These are phyloP conservation scores for Plenodomus lindquistii DNA, from an alignment of 2,329 filamentous ascomycete genomes.

Conservation along the genomic window DNA sequence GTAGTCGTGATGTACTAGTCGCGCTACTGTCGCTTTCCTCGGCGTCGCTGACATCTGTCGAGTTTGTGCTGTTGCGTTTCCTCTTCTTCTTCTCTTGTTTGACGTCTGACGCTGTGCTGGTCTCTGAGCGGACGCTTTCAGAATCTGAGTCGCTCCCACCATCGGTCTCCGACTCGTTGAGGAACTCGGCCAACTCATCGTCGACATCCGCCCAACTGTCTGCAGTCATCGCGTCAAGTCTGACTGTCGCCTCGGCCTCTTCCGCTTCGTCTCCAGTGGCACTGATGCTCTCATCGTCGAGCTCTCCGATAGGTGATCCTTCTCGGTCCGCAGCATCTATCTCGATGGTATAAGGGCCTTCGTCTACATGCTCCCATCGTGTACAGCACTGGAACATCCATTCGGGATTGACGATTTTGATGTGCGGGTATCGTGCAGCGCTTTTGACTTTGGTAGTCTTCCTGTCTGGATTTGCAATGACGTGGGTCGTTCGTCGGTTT, in stretches of 20 bases:
- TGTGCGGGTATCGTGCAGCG: conserved; percentile 74
- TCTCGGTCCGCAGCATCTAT: conserved; percentile 67
- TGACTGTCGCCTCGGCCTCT: conserved; percentile 26
- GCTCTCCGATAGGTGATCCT: conserved; percentile 43
- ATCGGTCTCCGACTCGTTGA: conserved; percentile 54
- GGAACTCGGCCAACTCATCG: conserved; percentile 75
- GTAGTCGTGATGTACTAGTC: conserved; percentile 46
- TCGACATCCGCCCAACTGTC: conserved; percentile 57
- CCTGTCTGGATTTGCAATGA: conserved; percentile 70
- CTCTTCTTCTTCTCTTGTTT: conserved; percentile 39
- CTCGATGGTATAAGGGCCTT: conserved; percentile 77
- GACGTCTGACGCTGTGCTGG: conserved; percentile 28
- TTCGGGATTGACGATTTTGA: conserved; percentile 89
- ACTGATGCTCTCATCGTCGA: conserved; percentile 51
- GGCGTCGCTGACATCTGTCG: conserved; percentile 41
- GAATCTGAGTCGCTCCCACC: conserved; percentile 35
- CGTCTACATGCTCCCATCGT: conserved; percentile 80
- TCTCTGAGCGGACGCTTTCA: conserved; percentile 39
- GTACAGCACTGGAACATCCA: conserved; percentile 88
- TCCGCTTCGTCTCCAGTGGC: conserved; percentile 45
- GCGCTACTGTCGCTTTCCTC: conserved; percentile 48
- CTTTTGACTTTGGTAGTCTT: conserved; percentile 90
- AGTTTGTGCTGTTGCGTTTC: conserved; percentile 34
- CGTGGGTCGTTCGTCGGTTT: conserved; percentile 62
- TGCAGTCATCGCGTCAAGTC: conserved; percentile 26